Evolutionary conservation across 2,329 filamentous ascomycete species (phyloP).

Genomic region (Alternaria sp.): DNA sequence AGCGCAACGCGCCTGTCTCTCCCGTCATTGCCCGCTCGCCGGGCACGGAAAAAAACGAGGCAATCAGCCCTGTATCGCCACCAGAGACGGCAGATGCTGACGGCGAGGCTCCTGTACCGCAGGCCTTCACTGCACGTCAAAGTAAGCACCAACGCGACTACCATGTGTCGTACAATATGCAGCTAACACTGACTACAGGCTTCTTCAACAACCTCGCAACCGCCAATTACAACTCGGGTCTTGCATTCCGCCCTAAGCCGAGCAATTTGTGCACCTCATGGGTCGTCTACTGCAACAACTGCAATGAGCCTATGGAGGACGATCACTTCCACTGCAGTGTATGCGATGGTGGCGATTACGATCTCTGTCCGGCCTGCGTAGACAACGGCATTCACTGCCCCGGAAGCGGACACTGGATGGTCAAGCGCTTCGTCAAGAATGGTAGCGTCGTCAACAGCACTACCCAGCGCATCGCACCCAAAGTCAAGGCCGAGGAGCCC

Average conservation of each 20-base stretch:
- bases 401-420: constrained; percentile 86
- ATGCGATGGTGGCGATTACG: constrained; percentile 93
- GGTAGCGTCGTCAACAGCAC: constrained; percentile 84
- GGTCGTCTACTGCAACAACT: constrained; percentile 93
- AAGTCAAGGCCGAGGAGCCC: constrained; percentile 56
- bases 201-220: constrained; percentile 46
- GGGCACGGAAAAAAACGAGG: constrained; percentile 25
- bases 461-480: constrained; percentile 80
- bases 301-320: constrained; percentile 78
- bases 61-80: constrained; percentile 37
- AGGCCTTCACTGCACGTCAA: constrained; percentile 49
- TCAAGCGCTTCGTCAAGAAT: constrained; percentile 83
- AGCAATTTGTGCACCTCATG: constrained; percentile 62
- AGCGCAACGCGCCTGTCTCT: constrained; percentile 31
- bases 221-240: constrained; percentile 36
- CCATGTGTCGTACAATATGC: not conserved
- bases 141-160: constrained; percentile 35
- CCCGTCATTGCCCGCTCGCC: constrained; percentile 46
- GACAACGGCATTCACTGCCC: constrained; percentile 78
- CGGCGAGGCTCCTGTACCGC: constrained; percentile 54
- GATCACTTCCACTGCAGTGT: constrained; percentile 94
- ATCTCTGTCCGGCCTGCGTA: constrained; percentile 85
- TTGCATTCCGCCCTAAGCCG: constrained; percentile 55
- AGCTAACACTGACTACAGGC: constrained; percentile 30
- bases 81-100: constrained; percentile 32